phyloP scores from a whole-genome alignment of 2,329 filamentous ascomycete genomes.

The Westerdykella ornata region DNA sequence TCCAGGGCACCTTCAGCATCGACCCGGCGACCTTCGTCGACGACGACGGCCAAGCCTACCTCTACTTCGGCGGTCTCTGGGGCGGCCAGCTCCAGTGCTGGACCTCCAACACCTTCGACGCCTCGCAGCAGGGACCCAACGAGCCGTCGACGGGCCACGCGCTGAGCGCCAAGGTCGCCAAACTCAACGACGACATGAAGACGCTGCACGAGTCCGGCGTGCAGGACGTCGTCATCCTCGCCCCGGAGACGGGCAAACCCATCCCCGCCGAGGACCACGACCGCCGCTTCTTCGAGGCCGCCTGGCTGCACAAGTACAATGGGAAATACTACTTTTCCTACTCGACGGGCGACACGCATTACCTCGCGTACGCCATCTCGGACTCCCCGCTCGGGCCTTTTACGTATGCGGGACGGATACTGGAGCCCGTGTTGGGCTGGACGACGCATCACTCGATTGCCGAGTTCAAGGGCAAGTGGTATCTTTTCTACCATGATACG shows the following conservation, averaged over 20 bases:
- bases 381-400: conserved; percentile 63
- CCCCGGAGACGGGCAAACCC: conserved; percentile 51
- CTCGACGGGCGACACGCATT: conserved; percentile 73
- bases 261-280: conserved; percentile 64
- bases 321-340: conserved; percentile 70
- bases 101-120: conserved; percentile 50
- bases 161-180: conserved; percentile 60
- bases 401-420: conserved; percentile 61
- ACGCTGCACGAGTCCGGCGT: conserved; percentile 49
- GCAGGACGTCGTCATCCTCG: conserved; percentile 58
- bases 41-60: conserved; percentile 55
- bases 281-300: conserved; percentile 70
- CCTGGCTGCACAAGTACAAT: conserved; percentile 69
- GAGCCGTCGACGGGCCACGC: conserved; percentile 36
- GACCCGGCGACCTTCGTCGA: conserved; percentile 73
- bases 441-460: conserved; percentile 76
- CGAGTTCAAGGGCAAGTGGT: conserved; percentile 66
- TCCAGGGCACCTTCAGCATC: conserved; percentile 66
- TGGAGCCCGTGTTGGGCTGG: conserved; percentile 74
- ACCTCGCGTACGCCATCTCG: conserved; percentile 61
- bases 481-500: conserved; percentile 70
- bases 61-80: conserved; percentile 77
- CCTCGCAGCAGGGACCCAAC: conserved; percentile 25
- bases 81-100: conserved; percentile 76
- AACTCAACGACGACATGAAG: conserved; percentile 59